Evolutionary conservation across 192 early-diverging fungal species (phyloP).

Genomic region (Phycomyces nitens): DNA sequence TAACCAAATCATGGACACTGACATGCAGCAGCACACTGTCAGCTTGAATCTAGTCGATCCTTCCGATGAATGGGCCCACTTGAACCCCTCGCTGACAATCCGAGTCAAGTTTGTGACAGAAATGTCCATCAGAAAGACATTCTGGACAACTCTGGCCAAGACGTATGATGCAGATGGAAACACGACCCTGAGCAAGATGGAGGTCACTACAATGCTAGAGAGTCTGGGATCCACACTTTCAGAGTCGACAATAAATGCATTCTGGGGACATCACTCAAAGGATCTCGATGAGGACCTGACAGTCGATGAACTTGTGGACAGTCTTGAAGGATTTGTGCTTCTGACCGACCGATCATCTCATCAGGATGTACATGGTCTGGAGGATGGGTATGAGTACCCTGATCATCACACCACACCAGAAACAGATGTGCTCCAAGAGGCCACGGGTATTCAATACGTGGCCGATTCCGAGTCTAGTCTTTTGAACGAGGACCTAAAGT

Average conservation of each 20-base stretch:
- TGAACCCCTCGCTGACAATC: conserved; percentile 47
- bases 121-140: conserved; percentile 58
- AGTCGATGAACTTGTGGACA: conserved; percentile 58
- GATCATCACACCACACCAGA: not conserved
- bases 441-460: conserved; percentile 19
- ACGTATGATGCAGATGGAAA: conserved; percentile 63
- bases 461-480: conserved; percentile 12
- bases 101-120: conserved; percentile 66
- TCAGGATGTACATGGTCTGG: not conserved
- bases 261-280: conserved; percentile 47
- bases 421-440: conserved; percentile 19
- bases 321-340: conserved; percentile 51
- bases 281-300: conserved; percentile 54
- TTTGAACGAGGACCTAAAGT: not conserved
- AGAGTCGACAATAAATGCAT: conserved; percentile 56
- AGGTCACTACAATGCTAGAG: conserved; percentile 70
- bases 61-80: conserved; percentile 33
- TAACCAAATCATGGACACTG: conserved; percentile 18
- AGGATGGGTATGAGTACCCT: conserved; percentile 5
- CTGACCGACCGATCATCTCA: conserved; percentile 1
- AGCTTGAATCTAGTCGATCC: conserved; percentile 32
- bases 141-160: conserved; percentile 64
- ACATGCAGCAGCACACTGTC: conserved; percentile 43
- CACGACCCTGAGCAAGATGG: conserved; percentile 51
- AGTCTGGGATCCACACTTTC: conserved; percentile 64